Conservation (phyloP, 1,284 basidiomycete genomes). For the Ceratobasidium sp. region DNA sequence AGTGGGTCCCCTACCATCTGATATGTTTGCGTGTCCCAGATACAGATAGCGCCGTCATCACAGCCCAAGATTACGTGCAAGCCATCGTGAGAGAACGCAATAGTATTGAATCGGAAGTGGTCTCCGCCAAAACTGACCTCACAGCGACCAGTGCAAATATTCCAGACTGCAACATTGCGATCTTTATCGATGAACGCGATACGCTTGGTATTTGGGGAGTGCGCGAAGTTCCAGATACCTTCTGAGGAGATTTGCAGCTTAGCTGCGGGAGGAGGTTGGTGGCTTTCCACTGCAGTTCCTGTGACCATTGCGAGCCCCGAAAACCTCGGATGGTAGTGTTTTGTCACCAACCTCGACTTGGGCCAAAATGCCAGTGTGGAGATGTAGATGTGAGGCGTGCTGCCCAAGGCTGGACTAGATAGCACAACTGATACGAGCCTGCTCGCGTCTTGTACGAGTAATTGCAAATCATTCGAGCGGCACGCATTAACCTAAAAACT, state of each 20-base stretch:
- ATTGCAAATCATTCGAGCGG: not conserved
- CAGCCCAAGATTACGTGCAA: not conserved
- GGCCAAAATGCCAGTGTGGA: slow-evolving; percentile 16
- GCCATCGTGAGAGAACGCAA: slow-evolving; percentile 16
- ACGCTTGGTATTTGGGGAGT: not conserved
- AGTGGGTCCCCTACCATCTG: not conserved
- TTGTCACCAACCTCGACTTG: no score
- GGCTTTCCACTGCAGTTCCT: no score
- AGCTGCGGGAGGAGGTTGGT: no score
- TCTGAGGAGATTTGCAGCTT: no score
- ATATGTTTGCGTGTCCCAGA: not conserved
- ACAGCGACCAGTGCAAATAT: not conserved
- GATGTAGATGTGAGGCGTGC: slow-evolving; percentile 30
- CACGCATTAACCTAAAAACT: not conserved
- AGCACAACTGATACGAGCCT: not conserved
- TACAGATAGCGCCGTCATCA: not conserved
- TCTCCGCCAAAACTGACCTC: not conserved
- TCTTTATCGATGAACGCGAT: no score
- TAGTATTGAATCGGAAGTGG: not conserved
- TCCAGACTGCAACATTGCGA: not conserved
- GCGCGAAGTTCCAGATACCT: not conserved
- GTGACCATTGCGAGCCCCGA: no score
- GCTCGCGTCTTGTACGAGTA: not conserved
- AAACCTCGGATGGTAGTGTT: no score
- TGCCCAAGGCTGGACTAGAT: not conserved